Base-by-base conservation (phyloP, 2,329 filamentous ascomycete species). In the Colletotrichum incanum region DNA sequence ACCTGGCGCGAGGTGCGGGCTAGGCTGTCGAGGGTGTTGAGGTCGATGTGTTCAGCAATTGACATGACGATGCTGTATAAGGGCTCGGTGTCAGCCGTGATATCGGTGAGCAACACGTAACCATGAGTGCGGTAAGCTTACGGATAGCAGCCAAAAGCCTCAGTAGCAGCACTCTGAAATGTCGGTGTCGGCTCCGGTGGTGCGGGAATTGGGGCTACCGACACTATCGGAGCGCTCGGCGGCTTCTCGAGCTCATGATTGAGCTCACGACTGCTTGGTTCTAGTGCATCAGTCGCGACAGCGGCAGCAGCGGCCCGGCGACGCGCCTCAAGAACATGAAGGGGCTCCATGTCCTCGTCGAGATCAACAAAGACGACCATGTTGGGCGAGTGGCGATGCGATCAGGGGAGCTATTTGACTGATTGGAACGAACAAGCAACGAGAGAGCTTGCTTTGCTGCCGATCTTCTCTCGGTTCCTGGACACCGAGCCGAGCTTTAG, bases 21-120 rank as follows among this genome's bases (percentile, higher is more conserved):
- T 26, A 98, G 90, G 75, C 92, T 91, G 81, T 97, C 92, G 77
- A 98, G 89, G 18, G 94, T 93, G 81, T 96, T 98, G 62, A 98
- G 89, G 80, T 98, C 96, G 80, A 98, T 90, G 76, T 90, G 89
- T 41, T 90, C 89, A 60, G 93, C 93, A 75, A 98, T 89, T 77
- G 92, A 89, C 75, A 91, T 90, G 76, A 93, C 91, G 79, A 98
- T 90, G 77, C 95, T 98, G 84, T 54, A 8, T 12, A 5, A 68
- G n/a, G 4, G 64, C 34, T 66, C 59, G 60, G 2, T 39, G 45
- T 68, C 37, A 72, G 67, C 34, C 37, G 37, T 34, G 49, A 45
- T 64, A 14, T 31, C 11, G 28, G 28, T 8, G 31, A n/a, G 28
- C 1, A 41, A 9, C n/a, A 18, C 9, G 39, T 7, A 20, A n/a